A percentile compares a stretch with the other conserved stretches of the same genome.
Conservation (phyloP, 2,329 filamentous ascomycete species). For the Capronia americana region DNA sequence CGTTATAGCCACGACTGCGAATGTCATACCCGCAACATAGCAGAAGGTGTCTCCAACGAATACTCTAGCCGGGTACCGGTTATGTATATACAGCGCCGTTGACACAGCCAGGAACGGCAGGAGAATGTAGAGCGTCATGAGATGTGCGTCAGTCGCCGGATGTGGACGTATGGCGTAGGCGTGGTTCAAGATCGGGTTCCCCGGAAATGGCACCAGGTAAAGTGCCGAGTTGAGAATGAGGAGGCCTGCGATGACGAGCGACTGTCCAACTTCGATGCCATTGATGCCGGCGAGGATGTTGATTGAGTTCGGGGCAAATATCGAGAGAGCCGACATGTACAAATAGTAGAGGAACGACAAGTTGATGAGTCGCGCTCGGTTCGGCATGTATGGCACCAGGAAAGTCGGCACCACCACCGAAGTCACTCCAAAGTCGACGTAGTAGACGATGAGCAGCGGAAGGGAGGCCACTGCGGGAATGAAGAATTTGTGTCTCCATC, state of each 20-base stretch:
- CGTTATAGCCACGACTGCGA: constrained; percentile 93
- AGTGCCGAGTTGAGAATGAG: constrained; percentile 85
- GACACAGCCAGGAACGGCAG: constrained; percentile 95
- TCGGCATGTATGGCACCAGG: constrained; percentile 74
- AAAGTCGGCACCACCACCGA: constrained; percentile 89
- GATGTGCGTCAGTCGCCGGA: constrained; percentile 91
- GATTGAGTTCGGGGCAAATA: constrained; percentile 98
- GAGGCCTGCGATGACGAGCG: constrained; percentile 83
- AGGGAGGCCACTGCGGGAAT: constrained; percentile 94
- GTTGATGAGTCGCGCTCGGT: constrained; percentile 75
- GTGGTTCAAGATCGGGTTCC: constrained; percentile 38
- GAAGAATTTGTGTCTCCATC: constrained; percentile 98
- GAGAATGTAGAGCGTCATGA: constrained; percentile 94
- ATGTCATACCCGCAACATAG: constrained; percentile 99
- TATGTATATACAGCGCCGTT: constrained; percentile 82
- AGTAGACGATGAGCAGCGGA: constrained; percentile 94
- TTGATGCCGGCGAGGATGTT: constrained; percentile 99
- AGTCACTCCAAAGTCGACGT: constrained; percentile 97
- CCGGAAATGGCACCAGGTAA: constrained; percentile 71
- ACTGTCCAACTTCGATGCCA: constrained; percentile 95
- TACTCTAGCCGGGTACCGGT: constrained; percentile 93
- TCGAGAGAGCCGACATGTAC: constrained; percentile 96
- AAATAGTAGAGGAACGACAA: constrained; percentile 85
- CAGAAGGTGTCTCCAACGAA: constrained; percentile 99
- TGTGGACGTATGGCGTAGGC: constrained; percentile 75